A percentile compares a stretch with the other conserved stretches of the same genome.
phyloP scores from a whole-genome alignment of 2,329 filamentous ascomycete species.

The Penicillium brevicompactum region DNA sequence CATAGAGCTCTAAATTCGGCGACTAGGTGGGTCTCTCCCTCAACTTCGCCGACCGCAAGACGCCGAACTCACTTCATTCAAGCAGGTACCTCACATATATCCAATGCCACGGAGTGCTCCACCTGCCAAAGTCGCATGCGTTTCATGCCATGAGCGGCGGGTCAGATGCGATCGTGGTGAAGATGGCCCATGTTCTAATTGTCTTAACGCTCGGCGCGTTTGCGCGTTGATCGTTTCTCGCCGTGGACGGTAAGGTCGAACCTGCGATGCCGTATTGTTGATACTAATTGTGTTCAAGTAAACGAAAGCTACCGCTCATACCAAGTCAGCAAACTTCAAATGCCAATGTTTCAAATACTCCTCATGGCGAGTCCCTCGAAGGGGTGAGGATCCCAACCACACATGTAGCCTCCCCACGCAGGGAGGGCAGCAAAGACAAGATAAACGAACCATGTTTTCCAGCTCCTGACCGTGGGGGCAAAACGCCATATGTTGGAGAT shows the following conservation, averaged over 20 bases:
- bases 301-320: conserved; percentile 1
- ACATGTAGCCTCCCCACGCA: not conserved
- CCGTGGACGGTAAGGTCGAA: conserved; percentile 18
- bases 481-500: conserved; percentile 22
- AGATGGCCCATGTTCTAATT: conserved; percentile 15
- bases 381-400: not conserved
- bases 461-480: conserved; percentile 4
- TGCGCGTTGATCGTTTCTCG: conserved; percentile 19
- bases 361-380: not conserved
- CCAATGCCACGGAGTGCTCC: conserved; percentile 7
- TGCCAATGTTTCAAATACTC: not conserved
- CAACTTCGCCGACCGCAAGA: conserved; percentile 9
- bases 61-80: conserved; percentile 2
- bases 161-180: conserved; percentile 20
- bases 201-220: conserved; percentile 5
- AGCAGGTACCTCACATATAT: not conserved
- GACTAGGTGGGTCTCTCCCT: conserved; percentile 4
- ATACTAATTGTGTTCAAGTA: conserved; percentile 1
- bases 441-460: conserved; percentile 12
- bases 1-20: not conserved
- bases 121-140: conserved; percentile 17
- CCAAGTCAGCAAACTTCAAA: not conserved
- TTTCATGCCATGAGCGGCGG: conserved; percentile 17
- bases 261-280: not conserved
- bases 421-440: not conserved